phyloP scores from a whole-genome alignment of 768 basidiomycete species.

The Pulveroboletus sp. region DNA sequence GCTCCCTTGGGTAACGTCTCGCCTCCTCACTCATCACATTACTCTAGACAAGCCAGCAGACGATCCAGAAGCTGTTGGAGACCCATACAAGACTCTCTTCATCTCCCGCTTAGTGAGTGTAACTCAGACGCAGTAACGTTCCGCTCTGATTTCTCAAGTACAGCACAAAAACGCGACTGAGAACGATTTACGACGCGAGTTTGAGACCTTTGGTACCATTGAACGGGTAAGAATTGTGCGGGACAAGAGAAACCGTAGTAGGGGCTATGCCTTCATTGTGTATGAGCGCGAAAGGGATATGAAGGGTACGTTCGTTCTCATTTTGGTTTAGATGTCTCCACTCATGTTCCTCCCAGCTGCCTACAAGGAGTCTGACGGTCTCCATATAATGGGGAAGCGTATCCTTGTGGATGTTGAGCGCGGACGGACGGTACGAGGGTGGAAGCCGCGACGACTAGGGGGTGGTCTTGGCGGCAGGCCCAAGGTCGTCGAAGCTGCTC shows the following conservation, averaged over 20 bases:
- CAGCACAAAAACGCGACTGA: conserved; percentile 93
- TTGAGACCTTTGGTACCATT: conserved; percentile 91
- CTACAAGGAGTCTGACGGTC: conserved; percentile 97
- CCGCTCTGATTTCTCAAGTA: conserved; percentile 14
- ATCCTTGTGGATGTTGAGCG: conserved; percentile 98
- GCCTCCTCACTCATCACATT: conserved; percentile 5
- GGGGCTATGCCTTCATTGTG: conserved; percentile 95
- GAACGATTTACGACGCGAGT: conserved; percentile 88
- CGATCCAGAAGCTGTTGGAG: conserved; percentile 85
- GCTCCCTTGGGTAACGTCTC: not conserved
- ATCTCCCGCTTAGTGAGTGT: conserved; percentile 79
- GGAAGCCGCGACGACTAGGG: conserved; percentile 94
- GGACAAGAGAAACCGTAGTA: conserved; percentile 81
- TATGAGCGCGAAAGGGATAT: conserved; percentile 98
- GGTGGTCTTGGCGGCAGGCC: conserved; percentile 99
- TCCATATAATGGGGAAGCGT: conserved; percentile 93
- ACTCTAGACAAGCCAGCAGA: conserved; percentile 87
- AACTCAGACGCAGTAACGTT: not conserved
- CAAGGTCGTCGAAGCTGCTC: conserved; percentile 57
- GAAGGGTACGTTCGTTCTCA: conserved; percentile 65
- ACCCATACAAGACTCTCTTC: conserved; percentile 98
- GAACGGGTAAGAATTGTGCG: conserved; percentile 92
- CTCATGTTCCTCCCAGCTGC: conserved; percentile 51
- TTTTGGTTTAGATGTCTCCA: conserved; percentile 11
- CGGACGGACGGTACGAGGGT: conserved; percentile 94